Evolutionary conservation across 2,329 filamentous ascomycete genomes (phyloP), one percentile per base, ranked within the genome.

Genomic region (Botrytis fragariae): DNA sequence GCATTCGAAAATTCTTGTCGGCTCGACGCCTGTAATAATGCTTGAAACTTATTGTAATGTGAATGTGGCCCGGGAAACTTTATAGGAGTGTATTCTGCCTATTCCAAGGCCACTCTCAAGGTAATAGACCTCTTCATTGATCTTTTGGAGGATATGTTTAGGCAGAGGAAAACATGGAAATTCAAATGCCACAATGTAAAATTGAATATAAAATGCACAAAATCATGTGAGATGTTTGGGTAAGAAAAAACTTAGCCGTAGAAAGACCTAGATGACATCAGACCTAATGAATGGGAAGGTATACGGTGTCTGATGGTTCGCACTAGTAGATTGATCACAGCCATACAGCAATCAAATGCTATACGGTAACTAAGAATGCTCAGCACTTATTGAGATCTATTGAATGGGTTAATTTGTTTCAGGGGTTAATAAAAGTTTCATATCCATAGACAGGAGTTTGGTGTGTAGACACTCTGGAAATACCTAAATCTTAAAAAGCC

Each of bases 321-420:
- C 48, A 54, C 48, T 54, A 54, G 48, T 12, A 54, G 48, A 54
- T 0, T 3, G 0, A 16, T 54, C 5, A 54, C 25, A 54, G 5
- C 0, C 25, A 5, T 54, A 4, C 12, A 54, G 5, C 1, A n/a
- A 7, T 54, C 0, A 1, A 54, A n/a, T 5, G 12, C 48, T 54
- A 0, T 16, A n/a, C 1, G 25, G 48, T n/a, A 54, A n/a, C 5
- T 14, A 6, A 4, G 4, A n/a, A 51, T 4, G 0, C 0, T 51
- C 4, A 51, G 48, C 10, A n/a, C 4, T 2, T 51, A 51, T 51
- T 18, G 1, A 18, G 5, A 6, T 7, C 2, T 3, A 54, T 18
- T 8, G 14, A 1, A 54, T 54, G 25, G n/a, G 5, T 8, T 14
- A 8, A 29, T 3, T 51, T 54, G 5, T 16, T 54, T 54, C 3